A percentile compares a stretch with the other conserved stretches of the same genome.
Evolutionary conservation across 2,329 filamentous ascomycete species (phyloP).

Genomic region (Periconia sp.): DNA sequence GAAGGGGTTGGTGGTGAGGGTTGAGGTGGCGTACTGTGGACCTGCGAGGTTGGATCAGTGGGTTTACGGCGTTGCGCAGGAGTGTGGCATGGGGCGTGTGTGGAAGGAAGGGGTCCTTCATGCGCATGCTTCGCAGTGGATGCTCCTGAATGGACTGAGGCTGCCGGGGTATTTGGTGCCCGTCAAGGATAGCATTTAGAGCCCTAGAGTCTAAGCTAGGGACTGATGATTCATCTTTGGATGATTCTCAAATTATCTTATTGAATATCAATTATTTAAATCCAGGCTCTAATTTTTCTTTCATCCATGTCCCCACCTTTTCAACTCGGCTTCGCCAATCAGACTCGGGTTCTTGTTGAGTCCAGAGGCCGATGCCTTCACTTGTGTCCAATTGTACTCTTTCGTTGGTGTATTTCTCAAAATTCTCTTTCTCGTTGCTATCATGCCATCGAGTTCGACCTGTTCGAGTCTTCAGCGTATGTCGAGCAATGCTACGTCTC

Average conservation of each 20-base stretch:
- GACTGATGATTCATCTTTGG: background rate
- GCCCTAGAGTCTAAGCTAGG: background rate
- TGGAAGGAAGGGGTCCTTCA: conserved; percentile 7
- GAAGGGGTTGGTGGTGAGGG: conserved; percentile 11
- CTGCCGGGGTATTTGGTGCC: background rate
- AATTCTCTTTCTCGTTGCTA: conserved; percentile 31
- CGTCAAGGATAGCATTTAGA: background rate
- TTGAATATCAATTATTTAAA: conserved; percentile 2
- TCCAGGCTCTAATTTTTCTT: conserved; percentile 18
- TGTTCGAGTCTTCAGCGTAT: conserved; percentile 29
- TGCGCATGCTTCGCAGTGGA: background rate
- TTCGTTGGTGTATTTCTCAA: conserved; percentile 31
- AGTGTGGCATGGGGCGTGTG: conserved; percentile 1
- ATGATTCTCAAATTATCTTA: background rate
- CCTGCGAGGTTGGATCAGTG: conserved; percentile 12
- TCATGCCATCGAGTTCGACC: conserved; percentile 32
- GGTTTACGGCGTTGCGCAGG: conserved; percentile 11
- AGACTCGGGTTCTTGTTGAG: conserved; percentile 11
- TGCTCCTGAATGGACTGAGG: background rate
- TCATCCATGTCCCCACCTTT: conserved; percentile 36
- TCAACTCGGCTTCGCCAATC: conserved; percentile 20
- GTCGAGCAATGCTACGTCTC: conserved; percentile 47
- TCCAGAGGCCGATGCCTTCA: conserved; percentile 35
- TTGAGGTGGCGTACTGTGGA: conserved; percentile 14
- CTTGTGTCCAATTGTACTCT: conserved; percentile 21